These are phyloP conservation scores for Aureobasidium uvarum DNA, from an alignment of 2,329 filamentous ascomycete genomes.

Conservation along the genomic window DNA sequence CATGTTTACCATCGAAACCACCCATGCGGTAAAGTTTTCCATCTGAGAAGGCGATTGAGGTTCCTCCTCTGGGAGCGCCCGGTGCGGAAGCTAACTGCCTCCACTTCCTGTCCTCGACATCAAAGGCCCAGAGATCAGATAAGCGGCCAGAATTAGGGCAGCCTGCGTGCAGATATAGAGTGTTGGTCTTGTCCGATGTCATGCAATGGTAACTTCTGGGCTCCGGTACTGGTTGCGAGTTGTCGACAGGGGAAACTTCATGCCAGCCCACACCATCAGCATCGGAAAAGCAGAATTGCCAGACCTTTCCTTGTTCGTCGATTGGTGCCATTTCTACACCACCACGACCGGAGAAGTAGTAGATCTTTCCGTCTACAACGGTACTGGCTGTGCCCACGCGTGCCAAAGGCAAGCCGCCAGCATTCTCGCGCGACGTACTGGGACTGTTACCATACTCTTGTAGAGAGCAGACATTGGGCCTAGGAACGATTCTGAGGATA, in stretches of 20 bases:
- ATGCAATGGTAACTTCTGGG: constrained; percentile 71
- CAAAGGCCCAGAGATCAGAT: constrained; percentile 76
- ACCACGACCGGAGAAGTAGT: constrained; percentile 77
- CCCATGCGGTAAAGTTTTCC: constrained; percentile 74
- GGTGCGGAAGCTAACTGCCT: constrained; percentile 65
- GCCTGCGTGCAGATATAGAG: constrained; percentile 74
- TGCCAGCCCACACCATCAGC: constrained; percentile 64
- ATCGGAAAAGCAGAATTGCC: constrained; percentile 61
- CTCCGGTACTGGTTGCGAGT: constrained; percentile 53
- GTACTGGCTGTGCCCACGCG: constrained; percentile 72
- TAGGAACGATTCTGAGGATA: constrained; percentile 46
- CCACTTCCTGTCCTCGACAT: constrained; percentile 64
- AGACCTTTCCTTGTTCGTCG: constrained; percentile 71
- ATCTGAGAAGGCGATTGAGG: constrained; percentile 63
- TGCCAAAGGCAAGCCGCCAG: constrained; percentile 47
- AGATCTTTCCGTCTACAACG: constrained; percentile 67
- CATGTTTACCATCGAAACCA: constrained; percentile 68
- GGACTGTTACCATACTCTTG: neutral
- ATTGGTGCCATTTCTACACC: constrained; percentile 67
- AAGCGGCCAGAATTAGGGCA: constrained; percentile 63
- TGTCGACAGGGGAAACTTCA: constrained; percentile 56
- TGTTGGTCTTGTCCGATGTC: constrained; percentile 64
- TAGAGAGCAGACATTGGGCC: neutral
- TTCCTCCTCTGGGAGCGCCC: constrained; percentile 63
- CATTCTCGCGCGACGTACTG: constrained; percentile 45